These are phyloP conservation scores for Linum usitatissimum DNA, from an alignment of 345 rosid genomes.

Conservation along the genomic window DNA sequence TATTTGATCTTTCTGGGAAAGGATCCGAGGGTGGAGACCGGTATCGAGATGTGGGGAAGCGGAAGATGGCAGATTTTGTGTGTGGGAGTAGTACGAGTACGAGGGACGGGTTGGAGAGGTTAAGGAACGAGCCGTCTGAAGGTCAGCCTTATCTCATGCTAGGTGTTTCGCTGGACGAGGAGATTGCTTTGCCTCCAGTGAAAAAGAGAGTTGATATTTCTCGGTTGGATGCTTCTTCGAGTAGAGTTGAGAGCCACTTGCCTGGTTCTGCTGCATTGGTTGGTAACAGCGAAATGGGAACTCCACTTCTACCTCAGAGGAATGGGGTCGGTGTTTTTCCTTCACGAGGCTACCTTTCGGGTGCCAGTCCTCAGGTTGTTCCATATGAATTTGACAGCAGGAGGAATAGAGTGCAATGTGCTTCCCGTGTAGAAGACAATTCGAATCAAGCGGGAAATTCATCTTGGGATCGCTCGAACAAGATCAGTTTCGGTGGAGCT, in stretches of 20 bases:
- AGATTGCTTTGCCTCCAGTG: constrained; percentile 10
- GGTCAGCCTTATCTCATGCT: constrained; percentile 22
- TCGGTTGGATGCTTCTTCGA: constrained; percentile 5
- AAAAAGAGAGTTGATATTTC: constrained; percentile 5
- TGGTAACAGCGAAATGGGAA: constrained; percentile 15
- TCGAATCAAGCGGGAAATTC: constrained; percentile 18
- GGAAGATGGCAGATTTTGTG: constrained; percentile 14
- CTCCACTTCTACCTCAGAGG: constrained; percentile 16
- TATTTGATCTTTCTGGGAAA: constrained; percentile 10
- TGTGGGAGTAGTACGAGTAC: constrained; percentile 19
- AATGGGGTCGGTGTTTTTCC: constrained; percentile 20
- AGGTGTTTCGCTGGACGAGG: constrained; percentile 14
- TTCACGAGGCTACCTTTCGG: constrained; percentile 19
- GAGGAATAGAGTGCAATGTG: constrained; percentile 16
- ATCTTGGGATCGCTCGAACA: constrained; percentile 33
- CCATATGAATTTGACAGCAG: constrained; percentile 15
- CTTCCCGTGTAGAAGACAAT: constrained; percentile 16
- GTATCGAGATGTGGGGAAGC: constrained; percentile 17
- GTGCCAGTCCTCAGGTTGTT: constrained; percentile 37
- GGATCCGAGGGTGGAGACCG: constrained; percentile 12
- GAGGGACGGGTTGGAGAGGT: constrained; percentile 11
- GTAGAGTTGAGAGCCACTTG: constrained; percentile 1
- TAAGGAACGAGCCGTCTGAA: constrained; percentile 20
- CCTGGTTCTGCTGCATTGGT: constrained; percentile 6
- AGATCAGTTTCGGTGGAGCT: constrained; percentile 18